These are phyloP conservation scores for Lithospermum erythrorhizon DNA, from an alignment of 257 asterid genomes.

Conservation along the genomic window DNA sequence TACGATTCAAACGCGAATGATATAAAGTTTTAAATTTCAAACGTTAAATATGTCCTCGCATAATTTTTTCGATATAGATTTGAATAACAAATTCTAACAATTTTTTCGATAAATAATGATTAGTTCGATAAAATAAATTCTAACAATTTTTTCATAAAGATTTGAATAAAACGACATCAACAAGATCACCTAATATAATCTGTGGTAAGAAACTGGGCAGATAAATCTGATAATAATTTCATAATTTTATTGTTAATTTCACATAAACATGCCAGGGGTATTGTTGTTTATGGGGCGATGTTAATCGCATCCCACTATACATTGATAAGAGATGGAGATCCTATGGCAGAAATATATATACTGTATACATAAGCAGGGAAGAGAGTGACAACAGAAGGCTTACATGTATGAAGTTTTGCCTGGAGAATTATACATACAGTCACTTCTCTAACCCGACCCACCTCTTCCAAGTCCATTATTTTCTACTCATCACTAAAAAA, in stretches of 20 bases:
- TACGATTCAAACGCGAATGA: too few species aligned
- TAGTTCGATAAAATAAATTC: too few species aligned
- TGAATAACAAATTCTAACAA: too few species aligned
- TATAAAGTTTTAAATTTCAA: too few species aligned
- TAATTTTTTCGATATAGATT: too few species aligned
- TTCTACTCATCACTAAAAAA: slow-evolving; percentile 8
- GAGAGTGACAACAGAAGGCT: slow-evolving; percentile 37
- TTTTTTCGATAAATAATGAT: too few species aligned
- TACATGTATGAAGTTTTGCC: slow-evolving; percentile 11
- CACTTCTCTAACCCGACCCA: slow-evolving; percentile 26
- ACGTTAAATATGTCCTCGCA: too few species aligned
- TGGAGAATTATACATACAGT: slow-evolving; percentile 17
- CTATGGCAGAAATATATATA: slow-evolving; percentile 9
- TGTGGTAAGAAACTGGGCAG: not conserved
- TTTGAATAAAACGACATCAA: too few species aligned
- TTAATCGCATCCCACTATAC: not conserved
- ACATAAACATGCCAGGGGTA: not conserved
- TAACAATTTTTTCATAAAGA: too few species aligned
- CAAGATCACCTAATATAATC: too few species aligned
- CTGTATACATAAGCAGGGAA: slow-evolving; percentile 13
- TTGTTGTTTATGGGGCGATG: not conserved
- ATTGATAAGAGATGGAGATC: not conserved
- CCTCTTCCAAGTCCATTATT: slow-evolving; percentile 16
- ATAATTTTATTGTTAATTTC: not conserved
- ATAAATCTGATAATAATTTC: not conserved